A percentile compares a stretch with the other conserved stretches of the same genome.
phyloP scores from a whole-genome alignment of 2,329 filamentous ascomycete species.

The Fusarium oligoseptatum region DNA sequence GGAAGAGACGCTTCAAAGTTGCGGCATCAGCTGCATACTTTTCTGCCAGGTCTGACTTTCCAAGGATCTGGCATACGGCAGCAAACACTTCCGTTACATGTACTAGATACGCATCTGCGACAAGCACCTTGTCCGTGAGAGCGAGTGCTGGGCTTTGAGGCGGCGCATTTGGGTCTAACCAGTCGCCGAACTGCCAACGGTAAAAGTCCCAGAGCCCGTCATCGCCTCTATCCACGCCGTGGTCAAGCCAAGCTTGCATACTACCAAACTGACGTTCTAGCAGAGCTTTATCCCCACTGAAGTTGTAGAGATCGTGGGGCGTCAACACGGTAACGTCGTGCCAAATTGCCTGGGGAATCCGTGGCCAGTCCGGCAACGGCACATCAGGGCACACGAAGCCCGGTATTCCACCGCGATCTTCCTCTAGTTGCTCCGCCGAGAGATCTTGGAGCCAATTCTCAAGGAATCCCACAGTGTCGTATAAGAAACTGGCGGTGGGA shows the following conservation, averaged over 20 bases:
- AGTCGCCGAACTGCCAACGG: constrained; percentile 18
- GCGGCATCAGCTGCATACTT: neutral
- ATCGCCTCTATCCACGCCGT: constrained; percentile 47
- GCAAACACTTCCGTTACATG: neutral
- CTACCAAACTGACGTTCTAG: constrained; percentile 53
- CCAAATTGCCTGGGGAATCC: constrained; percentile 52
- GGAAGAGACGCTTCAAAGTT: neutral
- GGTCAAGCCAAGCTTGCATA: constrained; percentile 53
- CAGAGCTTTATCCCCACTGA: constrained; percentile 52
- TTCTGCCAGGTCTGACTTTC: neutral
- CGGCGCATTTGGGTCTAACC: constrained; percentile 30
- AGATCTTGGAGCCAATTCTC: constrained; percentile 37
- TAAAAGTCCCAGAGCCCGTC: constrained; percentile 54
- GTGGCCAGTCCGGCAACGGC: neutral
- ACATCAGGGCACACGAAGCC: neutral
- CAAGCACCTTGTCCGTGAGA: neutral
- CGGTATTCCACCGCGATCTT: neutral
- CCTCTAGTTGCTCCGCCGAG: neutral
- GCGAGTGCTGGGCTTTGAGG: constrained; percentile 2
- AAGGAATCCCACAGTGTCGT: constrained; percentile 57
- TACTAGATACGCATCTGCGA: constrained; percentile 9
- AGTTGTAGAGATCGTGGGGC: constrained; percentile 55
- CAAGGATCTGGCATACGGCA: neutral
- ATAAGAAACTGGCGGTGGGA: neutral
- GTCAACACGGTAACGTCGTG: constrained; percentile 55